Evolutionary conservation across 2,329 filamentous ascomycete species (phyloP), one percentile per base, ranked within the genome.

Genomic region (Ophiostoma triangulosporum): DNA sequence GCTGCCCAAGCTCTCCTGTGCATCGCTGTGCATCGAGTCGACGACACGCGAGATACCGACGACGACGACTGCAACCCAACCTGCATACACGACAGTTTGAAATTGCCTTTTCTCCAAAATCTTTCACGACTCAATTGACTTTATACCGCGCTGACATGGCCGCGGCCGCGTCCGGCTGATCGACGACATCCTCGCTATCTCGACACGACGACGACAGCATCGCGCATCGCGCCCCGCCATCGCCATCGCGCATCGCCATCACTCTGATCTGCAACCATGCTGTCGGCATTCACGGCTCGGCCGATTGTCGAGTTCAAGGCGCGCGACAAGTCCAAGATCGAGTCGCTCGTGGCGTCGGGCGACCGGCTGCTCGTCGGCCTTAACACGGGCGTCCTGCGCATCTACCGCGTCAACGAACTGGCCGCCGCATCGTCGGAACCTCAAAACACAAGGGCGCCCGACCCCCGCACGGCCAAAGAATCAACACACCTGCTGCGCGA

Each of bases 281-380:
- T 98, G 70, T 94, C 91, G 70, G 93, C 93, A 66, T 98, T 98
- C 72, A 95, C 86, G 62, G 90, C 93, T 73, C 86, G 88, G 65
- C 87, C 90, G 59, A 91, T 98, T 68, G 86, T 97, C 76, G 93
- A 98, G 86, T 85, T 98, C 64, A 90, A 86, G 73, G 83, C 83
- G 69, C 84, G 88, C 69, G 91, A 97, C 80, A 96, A 94, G 75
- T 94, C 88, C 60, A 93, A 86, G 75, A 95, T 98, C 70, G 93
- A 98, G 71, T 93, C 88, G 50, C 88, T 98, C 60, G 77, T 97
- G 48, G 88, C 91, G 57, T 88, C 95, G 70, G 89, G 90, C 65
- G 93, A 98, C 66, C 83, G 90, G 58, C 78, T 98, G 33, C 79
- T 98, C 53, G 89, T 96, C 55, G 93, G 93, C 54, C 76, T 98